phyloP scores from a whole-genome alignment of 441 rosid species.

The Melianthus villosus region DNA sequence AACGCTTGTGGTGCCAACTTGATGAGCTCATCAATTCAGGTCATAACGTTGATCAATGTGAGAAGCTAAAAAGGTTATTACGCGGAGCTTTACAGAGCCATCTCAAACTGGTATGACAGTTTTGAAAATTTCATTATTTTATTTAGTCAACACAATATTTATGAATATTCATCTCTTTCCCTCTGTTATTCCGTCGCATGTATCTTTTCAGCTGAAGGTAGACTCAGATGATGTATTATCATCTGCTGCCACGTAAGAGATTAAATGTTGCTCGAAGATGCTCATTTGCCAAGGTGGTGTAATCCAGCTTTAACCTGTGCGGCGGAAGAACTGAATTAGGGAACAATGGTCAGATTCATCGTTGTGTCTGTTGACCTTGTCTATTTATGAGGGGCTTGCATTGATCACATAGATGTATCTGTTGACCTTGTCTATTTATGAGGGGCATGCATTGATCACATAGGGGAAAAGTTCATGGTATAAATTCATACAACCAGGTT shows the following conservation, averaged over 20 bases:
- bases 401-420: too few relatives aligned
- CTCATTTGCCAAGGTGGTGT: too few relatives aligned
- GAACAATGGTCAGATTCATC: too few relatives aligned
- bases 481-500: too few relatives aligned
- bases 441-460: too few relatives aligned
- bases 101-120: conserved; percentile 51
- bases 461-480: too few relatives aligned
- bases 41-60: conserved; percentile 59
- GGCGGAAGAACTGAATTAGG: too few relatives aligned
- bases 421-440: too few relatives aligned
- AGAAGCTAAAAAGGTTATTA: conserved; percentile 54
- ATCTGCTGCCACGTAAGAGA: conserved; percentile 17
- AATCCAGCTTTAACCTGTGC: too few relatives aligned
- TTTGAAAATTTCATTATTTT: neutral
- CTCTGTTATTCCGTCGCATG: conserved; percentile 2
- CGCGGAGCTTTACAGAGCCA: conserved; percentile 55
- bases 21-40: conserved; percentile 41
- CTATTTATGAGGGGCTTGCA: too few relatives aligned
- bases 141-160: neutral
- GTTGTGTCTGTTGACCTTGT: too few relatives aligned
- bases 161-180: neutral
- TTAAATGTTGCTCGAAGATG: too few relatives aligned
- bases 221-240: conserved; percentile 56
- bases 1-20: conserved; percentile 69
- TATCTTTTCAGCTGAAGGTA: conserved; percentile 64